Base-by-base conservation (phyloP, 805 yeast species). In the Metschnikowia anglica region DNA sequence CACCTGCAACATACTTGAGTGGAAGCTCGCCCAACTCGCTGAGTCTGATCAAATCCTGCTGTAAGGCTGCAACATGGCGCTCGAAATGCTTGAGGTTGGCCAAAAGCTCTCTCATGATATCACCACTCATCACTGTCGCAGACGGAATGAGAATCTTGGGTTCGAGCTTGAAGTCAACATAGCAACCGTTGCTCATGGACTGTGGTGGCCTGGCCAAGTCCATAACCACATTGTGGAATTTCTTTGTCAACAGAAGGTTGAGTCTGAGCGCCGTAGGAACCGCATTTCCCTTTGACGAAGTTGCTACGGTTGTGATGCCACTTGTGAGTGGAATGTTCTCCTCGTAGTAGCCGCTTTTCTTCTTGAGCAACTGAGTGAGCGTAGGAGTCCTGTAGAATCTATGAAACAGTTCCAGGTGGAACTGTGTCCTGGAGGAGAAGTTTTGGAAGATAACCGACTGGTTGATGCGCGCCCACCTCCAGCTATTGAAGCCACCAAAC, bases 11-110 rank as follows among this genome's bases (percentile, higher is more conserved):
- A 41, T 76, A 62, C 35, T 79, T 69, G 41, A 84, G 67, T 7
- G 86, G 88, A 49, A 81, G 75, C 48, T 81, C 80, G 2, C 93
- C 93, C 43, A 82, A 76, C 23, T 80, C 77, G 45, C 79, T 67
- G 28, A 79, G 67, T 33, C 58, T 56, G 30, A 63, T 52, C 36
- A 80, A 63, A 47, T 74, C 76, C 17, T 64, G 57, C 48, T 69
- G 61, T 24, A 81, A 62, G 27, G 68, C 71, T 15, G 65, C 68
- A 25, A 77, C 55, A 44, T 71, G 68, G 17, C 58, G 51, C 48
- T 74, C 72, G 43, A 76, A 61, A 31, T 44, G 49, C 34, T 46
- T 35, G 39, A 53, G 43, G 39, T 46, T 50, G 33, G 32, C 38
- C 30, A 48, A 36, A 23, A 53, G 42, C 39, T 52, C 60, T 53